phyloP scores from a whole-genome alignment of 176 grass and related monocot species.

The Pontederia paniculata region DNA sequence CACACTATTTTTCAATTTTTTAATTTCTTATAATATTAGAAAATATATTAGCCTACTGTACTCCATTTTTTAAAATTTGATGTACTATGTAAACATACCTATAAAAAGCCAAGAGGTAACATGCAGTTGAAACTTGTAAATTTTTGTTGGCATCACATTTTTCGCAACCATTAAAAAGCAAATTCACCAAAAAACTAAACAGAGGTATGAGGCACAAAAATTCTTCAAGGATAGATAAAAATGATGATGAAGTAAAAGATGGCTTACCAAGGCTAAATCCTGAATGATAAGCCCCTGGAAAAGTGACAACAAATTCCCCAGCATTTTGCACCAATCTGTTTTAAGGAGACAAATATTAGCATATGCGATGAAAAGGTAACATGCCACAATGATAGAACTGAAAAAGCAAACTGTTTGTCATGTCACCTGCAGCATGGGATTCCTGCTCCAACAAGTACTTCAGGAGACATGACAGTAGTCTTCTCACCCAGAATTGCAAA shows the following conservation, averaged over 20 bases:
- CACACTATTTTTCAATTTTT: too few relatives aligned
- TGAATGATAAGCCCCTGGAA: conserved; percentile 79
- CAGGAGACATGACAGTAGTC: conserved; percentile 84
- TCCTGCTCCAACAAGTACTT: conserved; percentile 61
- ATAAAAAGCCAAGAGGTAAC: too few relatives aligned
- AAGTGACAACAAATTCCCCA: conserved; percentile 96
- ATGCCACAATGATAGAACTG: not conserved
- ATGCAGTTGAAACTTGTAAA: too few relatives aligned
- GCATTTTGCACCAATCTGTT: conserved; percentile 93
- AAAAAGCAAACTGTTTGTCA: not conserved
- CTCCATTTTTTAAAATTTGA: too few relatives aligned
- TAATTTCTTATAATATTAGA: too few relatives aligned
- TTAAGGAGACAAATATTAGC: conserved; percentile 10
- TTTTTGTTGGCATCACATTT: too few relatives aligned
- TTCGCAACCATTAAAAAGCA: too few relatives aligned
- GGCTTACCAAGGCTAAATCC: conserved; percentile 77
- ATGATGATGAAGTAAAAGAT: not conserved
- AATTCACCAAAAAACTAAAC: too few relatives aligned
- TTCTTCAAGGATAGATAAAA: too few relatives aligned
- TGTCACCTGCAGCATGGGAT: conserved; percentile 87
- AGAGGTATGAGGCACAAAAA: too few relatives aligned
- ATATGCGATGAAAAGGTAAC: not conserved
- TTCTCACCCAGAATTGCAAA: conserved; percentile 74
- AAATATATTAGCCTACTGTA: too few relatives aligned
- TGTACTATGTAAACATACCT: too few relatives aligned